Evolutionary conservation across 495 filamentous ascomycete genomes (phyloP), one percentile per base, ranked within the genome.

Genomic region (Choiromyces venosus): DNA sequence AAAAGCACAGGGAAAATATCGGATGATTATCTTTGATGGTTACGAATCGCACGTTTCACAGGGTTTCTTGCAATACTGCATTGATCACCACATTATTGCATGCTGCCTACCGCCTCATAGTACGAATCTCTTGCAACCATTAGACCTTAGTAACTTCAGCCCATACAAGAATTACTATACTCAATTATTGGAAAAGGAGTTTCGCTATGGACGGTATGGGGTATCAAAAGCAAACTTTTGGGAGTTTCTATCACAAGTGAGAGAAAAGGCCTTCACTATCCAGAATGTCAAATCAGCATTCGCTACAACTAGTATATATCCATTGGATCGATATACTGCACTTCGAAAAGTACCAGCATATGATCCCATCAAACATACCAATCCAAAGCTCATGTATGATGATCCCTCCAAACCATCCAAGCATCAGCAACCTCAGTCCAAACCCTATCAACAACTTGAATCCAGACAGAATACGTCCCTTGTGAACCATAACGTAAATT

Each of bases 271-370:
- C 14, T 68, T 68, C 42, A 68, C 66, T 39, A 12, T n/a, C 18
- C 21, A 19, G 25, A 68, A 68, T 40, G 52, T 68, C 52, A 42
- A n/a, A 68, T 68, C 67, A 44, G 37, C 67, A 68, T 42, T 44
- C 36, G 37, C 67, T 29, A 44, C 67, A 9, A 68, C 67, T 14
- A 42, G 67, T 25, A 68, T 68, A 42, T 68, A 42, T n/a, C 37
- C 37, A 1, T 42, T 68, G 29, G 42, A 42, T 68, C 37, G 67
- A 19, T 68, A 68, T 68, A 40, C 37, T 1, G 67, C 67, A 40
- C 35, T 68, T 14, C 37, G 37, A 21, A 68, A 68, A 42, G 67
- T 42, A 42, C 67, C 67, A 21, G 67, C 67, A 21, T 68, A 68
- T 16, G 35, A 68, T 37, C 66, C 66, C 14, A 40, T 68, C 66